Base-by-base conservation (phyloP, 2,329 filamentous ascomycete genomes). In the Dactylellina cionopaga region DNA sequence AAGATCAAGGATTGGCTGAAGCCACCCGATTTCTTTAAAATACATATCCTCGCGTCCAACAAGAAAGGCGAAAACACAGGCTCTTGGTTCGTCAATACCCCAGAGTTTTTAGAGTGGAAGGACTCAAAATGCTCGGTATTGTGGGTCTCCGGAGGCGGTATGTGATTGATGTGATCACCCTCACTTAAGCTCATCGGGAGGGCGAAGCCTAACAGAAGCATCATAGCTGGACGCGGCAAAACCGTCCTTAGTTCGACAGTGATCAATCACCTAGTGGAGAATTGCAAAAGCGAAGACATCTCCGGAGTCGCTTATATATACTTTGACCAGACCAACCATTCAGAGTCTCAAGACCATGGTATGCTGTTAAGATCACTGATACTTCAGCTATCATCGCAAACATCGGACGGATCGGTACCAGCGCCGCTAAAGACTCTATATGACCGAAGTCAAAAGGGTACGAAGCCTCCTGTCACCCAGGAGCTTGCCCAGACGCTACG, bases 1-100 rank as follows among this genome's bases (percentile, higher is more conserved):
- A 58, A 46, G n/a, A 58, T 58, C 13, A 58, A 58, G 24, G 37
- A 58, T 33, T 58, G 54, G 54, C 54, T 58, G 11, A 17, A 46
- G 17, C 54, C 54, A 19, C 39, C 54, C 1, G 39, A 58, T 25
- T 58, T 58, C 15, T 58, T 39, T 3, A n/a, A 24, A 24, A 58
- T 24, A 13, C 54, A 58, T n/a, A 46, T 22, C 9, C 44, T 44
- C 1, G 54, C 54, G 9, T 58, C 37, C 3, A 39, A 58, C 22
- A 58, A 58, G 35, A 58, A 17, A 17, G 24, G 54, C 10, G 39
- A 58, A 33, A 58, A 58, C 27, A 58, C 54, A 13, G 54, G 54
- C 11, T 17, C 37, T 11, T 58, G 54, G 54, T 58, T 58, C n/a
- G 22, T 58, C 25, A 31, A 58, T 9, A 58, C 22, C 13, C 29